phyloP scores from a whole-genome alignment of 148 eudicot species.

The Nepenthes mirabilis region DNA sequence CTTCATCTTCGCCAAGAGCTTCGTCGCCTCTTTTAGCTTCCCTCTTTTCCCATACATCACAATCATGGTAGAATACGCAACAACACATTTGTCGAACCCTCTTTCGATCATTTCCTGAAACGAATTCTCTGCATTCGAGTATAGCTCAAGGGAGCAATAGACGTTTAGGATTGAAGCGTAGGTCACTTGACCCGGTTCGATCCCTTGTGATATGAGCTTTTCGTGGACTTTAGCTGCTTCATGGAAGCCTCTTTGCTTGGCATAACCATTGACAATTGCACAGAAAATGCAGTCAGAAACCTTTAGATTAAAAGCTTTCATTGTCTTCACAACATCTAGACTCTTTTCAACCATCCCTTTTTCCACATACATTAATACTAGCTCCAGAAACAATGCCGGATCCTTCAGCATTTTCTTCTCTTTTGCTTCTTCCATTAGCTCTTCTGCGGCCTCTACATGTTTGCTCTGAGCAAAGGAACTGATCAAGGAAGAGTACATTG shows the following conservation, averaged over 20 bases:
- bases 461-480: constrained; percentile 35
- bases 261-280: constrained; percentile 70
- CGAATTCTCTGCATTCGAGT: constrained; percentile 35
- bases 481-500: constrained; percentile 49
- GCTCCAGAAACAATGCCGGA: constrained; percentile 59
- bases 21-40: constrained; percentile 59
- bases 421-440: constrained; percentile 47
- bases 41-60: constrained; percentile 70
- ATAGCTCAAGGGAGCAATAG: constrained; percentile 46
- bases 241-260: constrained; percentile 51
- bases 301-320: constrained; percentile 38
- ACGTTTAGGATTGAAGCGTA: constrained; percentile 60
- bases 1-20: constrained; percentile 81
- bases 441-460: constrained; percentile 38
- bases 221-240: constrained; percentile 44
- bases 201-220: constrained; percentile 28
- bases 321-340: constrained; percentile 34
- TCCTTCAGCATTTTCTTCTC: constrained; percentile 61
- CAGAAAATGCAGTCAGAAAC: constrained; percentile 83
- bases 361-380: constrained; percentile 62
- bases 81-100: constrained; percentile 73
- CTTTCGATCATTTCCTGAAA: constrained; percentile 56
- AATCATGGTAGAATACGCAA: constrained; percentile 87
- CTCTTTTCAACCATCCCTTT: constrained; percentile 55
- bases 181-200: constrained; percentile 87